Evolutionary conservation across 495 filamentous ascomycete species (phyloP).

Genomic region (Podospora bellae-mahoneyi): DNA sequence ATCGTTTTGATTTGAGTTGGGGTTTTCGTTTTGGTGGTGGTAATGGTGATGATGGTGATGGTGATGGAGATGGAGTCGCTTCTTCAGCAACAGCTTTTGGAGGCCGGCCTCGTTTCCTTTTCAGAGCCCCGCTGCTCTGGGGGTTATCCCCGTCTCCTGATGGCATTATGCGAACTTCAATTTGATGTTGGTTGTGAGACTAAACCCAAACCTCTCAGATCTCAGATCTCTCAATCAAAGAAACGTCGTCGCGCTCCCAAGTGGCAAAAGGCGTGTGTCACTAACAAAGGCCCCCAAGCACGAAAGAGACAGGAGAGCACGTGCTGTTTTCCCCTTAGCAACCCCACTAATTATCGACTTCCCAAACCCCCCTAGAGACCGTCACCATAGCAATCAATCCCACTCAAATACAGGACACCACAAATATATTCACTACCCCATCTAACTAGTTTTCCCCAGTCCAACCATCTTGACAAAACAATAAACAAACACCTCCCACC

Average conservation of each 20-base stretch:
- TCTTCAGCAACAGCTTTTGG: not conserved
- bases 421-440: not conserved
- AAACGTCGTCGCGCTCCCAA: not conserved
- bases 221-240: not conserved
- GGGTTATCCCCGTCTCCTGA: not conserved
- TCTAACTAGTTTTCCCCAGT: not conserved
- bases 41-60: not conserved
- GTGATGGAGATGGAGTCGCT: slow-evolving; percentile 3
- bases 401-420: not conserved
- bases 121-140: not conserved
- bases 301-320: slow-evolving; percentile 42
- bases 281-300: slow-evolving; percentile 16
- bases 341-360: not conserved
- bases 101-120: not conserved
- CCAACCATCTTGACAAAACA: not conserved
- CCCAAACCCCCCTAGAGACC: not conserved
- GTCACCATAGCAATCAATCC: not conserved
- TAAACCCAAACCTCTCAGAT: not conserved
- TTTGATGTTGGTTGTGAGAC: no score
- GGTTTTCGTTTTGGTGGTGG: slow-evolving; percentile 1
- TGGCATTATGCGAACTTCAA: not conserved
- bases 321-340: slow-evolving; percentile 23
- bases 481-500: not conserved
- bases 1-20: not conserved
- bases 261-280: slow-evolving; percentile 9